Percentiles rank a stretch among this genome's conserved stretches.
Conservation (phyloP, 2,329 filamentous ascomycete species). For the Talaromyces sp. region DNA sequence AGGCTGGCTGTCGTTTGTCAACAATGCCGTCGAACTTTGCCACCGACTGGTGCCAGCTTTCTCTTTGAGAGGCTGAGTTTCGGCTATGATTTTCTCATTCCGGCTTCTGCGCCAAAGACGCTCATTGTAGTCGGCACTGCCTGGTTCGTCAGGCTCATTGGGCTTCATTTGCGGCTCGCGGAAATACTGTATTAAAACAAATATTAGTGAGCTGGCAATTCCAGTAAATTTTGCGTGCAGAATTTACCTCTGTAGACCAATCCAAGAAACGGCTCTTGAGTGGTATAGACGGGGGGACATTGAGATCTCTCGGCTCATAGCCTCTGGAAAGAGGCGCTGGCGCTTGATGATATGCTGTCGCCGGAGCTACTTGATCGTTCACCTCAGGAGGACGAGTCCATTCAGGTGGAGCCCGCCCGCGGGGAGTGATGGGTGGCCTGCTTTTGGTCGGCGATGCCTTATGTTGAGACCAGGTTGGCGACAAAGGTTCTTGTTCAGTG, state of each 20-base stretch:
- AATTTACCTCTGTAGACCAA: constrained; percentile 77
- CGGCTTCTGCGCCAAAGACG: constrained; percentile 86
- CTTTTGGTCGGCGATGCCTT: constrained; percentile 28
- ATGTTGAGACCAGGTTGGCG: constrained; percentile 16
- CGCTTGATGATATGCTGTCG: constrained; percentile 69
- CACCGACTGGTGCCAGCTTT: constrained; percentile 79
- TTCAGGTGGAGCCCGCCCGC: constrained; percentile 52
- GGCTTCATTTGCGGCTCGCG: constrained; percentile 97
- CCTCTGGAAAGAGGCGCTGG: constrained; percentile 73
- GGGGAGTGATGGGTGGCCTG: constrained; percentile 39
- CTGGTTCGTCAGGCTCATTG: constrained; percentile 90
- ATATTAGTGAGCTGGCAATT: constrained; percentile 5
- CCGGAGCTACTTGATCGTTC: constrained; percentile 60
- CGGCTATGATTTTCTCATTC: constrained; percentile 85
- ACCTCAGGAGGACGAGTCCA: constrained; percentile 67
- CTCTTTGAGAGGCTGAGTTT: constrained; percentile 90
- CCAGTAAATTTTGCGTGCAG: constrained; percentile 16
- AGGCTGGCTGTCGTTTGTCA: constrained; percentile 86
- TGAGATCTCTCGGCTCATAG: constrained; percentile 59
- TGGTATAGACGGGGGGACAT: constrained; percentile 61
- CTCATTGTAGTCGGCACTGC: constrained; percentile 93
- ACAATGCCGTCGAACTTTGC: constrained; percentile 75
- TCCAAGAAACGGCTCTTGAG: constrained; percentile 80
- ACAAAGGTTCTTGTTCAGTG: constrained; percentile 25
- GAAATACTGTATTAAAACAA: constrained; percentile 61